Evolutionary conservation across 805 yeast genomes (phyloP), one percentile per base, ranked within the genome.

Genomic region (Metschnikowia dekortorum): DNA sequence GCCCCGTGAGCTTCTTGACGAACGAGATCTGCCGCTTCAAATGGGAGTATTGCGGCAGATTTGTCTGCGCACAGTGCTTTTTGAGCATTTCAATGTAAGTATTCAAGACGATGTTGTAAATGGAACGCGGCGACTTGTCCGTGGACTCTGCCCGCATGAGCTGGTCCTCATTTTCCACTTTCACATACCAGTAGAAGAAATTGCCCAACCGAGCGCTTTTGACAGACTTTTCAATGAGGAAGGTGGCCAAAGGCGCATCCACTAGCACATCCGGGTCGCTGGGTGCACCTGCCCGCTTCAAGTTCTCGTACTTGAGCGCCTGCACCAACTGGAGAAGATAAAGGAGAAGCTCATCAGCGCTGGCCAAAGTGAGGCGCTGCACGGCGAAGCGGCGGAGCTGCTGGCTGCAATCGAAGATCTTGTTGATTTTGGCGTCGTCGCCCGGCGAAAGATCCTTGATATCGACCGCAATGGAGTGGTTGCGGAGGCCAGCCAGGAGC

Each of bases 281-380:
- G 54, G 6, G 46, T 57, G 54, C 22, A 45, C 49, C 30, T 2
- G 31, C 18, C 7, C 7, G 31, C 41, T 65, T 64, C 38, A 67
- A 50, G 9, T 71, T 58, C 61, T 94, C 99, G 64, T 89, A 89
- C 59, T 88, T 85, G 35, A 92, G 78, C 0, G 96, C 96, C 61
- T 91, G 97, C 0, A 92, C 98, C 14, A 92, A 73, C 66, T 94
- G 99, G 49, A 92, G 76, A 55, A 94, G 70, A 61, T 89, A 94
- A 53, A 91, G 73, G 49, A 87, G 85, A 13, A 94, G 65, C 55
- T 92, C 97, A 9, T 80, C 84, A 58, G 89, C 94, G 34, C 82
- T 78, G 0, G 97, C 96, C 52, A 82, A 76, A 48, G 82, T 79
- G 43, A 92, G 70, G 51, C 97, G 70, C 56, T 88, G 87, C 1